Conservation (phyloP, 257 asterid species). For the Leptodermis oblonga region DNA sequence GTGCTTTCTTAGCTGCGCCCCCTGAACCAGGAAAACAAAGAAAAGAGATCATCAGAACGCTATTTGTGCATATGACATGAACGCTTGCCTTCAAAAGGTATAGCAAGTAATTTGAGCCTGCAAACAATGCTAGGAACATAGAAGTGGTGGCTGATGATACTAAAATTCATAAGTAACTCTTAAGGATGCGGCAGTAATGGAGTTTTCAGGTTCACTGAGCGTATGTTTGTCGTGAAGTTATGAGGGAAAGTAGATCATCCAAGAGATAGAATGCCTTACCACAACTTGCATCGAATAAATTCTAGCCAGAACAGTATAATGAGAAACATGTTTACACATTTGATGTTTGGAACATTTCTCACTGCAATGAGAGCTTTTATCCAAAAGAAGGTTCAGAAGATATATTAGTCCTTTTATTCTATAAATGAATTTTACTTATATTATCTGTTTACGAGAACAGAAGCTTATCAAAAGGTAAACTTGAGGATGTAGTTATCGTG, state of each 20-base stretch:
- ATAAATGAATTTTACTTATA: not conserved
- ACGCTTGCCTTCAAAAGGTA: not conserved
- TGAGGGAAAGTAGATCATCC: not conserved
- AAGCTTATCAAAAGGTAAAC: conserved; percentile 3
- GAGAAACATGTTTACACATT: not conserved
- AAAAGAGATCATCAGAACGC: not conserved
- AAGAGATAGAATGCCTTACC: not conserved
- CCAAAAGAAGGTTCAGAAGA: not conserved
- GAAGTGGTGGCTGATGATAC: not conserved
- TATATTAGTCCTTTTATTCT: not conserved
- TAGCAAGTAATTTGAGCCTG: not conserved
- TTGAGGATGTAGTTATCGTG: not conserved
- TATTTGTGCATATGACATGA: not conserved
- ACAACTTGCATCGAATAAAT: not conserved
- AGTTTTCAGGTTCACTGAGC: not conserved
- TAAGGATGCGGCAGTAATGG: not conserved
- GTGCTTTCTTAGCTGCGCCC: conserved; percentile 85
- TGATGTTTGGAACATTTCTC: not conserved
- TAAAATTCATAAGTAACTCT: not conserved
- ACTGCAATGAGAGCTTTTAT: not conserved
- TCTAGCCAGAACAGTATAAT: not conserved
- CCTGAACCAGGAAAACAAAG: conserved; percentile 43
- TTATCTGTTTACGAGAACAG: not conserved
- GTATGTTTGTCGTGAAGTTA: not conserved
- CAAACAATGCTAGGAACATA: not conserved